phyloP scores from a whole-genome alignment of 2,329 filamentous ascomycete genomes.

The Fusarium sulawesiense region DNA sequence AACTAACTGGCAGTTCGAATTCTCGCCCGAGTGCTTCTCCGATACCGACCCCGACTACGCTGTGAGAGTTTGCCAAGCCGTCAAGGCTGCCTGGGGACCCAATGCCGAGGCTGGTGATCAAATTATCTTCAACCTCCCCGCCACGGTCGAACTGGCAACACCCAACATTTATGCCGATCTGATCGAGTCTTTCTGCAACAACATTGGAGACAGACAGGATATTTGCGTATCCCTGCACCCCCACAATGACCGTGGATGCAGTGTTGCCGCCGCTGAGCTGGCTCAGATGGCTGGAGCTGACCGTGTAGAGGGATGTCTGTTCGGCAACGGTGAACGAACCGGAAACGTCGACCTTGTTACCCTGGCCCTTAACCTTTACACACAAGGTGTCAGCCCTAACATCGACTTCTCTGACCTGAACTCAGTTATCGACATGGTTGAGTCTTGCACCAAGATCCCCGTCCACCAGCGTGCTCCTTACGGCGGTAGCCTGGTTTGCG shows the following conservation, averaged over 20 bases:
- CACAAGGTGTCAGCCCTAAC: slow-evolving; percentile 83
- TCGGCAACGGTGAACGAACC: slow-evolving; percentile 94
- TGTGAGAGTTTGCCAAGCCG: slow-evolving; percentile 86
- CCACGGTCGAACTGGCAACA: slow-evolving; percentile 94
- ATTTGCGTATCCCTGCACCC: slow-evolving; percentile 88
- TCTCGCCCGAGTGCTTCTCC: slow-evolving; percentile 89
- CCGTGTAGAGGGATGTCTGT: slow-evolving; percentile 88
- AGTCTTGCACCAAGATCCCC: slow-evolving; percentile 94
- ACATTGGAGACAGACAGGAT: slow-evolving; percentile 89
- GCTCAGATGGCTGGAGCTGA: slow-evolving; percentile 97
- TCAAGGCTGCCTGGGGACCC: slow-evolving; percentile 93
- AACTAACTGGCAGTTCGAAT: slow-evolving; percentile 82
- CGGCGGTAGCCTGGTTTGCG: slow-evolving; percentile 89
- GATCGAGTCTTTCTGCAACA: slow-evolving; percentile 92
- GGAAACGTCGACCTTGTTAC: slow-evolving; percentile 97
- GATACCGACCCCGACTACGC: slow-evolving; percentile 88
- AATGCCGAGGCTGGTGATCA: slow-evolving; percentile 71
- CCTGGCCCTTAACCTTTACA: slow-evolving; percentile 92
- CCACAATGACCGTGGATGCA: slow-evolving; percentile 94
- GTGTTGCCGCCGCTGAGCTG: slow-evolving; percentile 88
- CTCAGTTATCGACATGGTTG: slow-evolving; percentile 86
- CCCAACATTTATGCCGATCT: slow-evolving; percentile 97
- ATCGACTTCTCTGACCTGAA: slow-evolving; percentile 92
- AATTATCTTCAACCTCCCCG: slow-evolving; percentile 97
- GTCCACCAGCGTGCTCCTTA: slow-evolving; percentile 92